phyloP scores from a whole-genome alignment of 176 grass and related monocot species.

The Carex pumila region DNA sequence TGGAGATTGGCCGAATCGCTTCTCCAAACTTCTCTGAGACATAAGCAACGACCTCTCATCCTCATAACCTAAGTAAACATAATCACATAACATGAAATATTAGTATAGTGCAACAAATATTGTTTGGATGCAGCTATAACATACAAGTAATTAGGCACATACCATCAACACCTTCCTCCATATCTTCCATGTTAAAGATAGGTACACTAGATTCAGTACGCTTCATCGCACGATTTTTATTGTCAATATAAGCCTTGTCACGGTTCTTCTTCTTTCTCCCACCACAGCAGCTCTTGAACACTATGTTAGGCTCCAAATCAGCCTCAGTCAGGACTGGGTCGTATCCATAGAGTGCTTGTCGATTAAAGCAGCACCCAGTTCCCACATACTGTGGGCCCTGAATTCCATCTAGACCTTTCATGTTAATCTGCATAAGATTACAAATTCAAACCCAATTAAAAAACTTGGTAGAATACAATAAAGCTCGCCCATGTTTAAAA shows the following conservation, averaged over 20 bases:
- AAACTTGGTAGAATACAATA: background rate
- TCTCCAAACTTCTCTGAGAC: slow-evolving; percentile 93
- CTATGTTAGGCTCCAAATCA: slow-evolving; percentile 90
- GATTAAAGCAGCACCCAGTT: slow-evolving; percentile 86
- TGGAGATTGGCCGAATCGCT: slow-evolving; percentile 87
- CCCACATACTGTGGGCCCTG: slow-evolving; percentile 90
- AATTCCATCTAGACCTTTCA: slow-evolving; percentile 97
- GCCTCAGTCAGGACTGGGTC: slow-evolving; percentile 94
- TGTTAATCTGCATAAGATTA: slow-evolving; percentile 65
- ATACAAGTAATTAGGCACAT: slow-evolving; percentile 3
- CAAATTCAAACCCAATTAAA: slow-evolving; percentile 2
- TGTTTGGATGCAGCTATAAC: background rate
- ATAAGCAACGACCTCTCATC: slow-evolving; percentile 94
- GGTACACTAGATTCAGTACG: slow-evolving; percentile 96
- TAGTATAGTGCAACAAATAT: background rate
- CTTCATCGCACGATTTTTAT: slow-evolving; percentile 85
- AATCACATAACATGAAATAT: background rate
- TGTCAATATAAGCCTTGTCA: slow-evolving; percentile 88
- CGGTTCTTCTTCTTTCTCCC: slow-evolving; percentile 81
- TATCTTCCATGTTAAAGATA: slow-evolving; percentile 99
- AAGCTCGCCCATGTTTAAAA: background rate
- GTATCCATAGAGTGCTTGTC: slow-evolving; percentile 85
- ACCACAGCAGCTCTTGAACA: slow-evolving; percentile 92
- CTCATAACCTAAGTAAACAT: slow-evolving; percentile 57
- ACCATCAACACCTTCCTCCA: slow-evolving; percentile 99